Base-by-base conservation (phyloP, 805 yeast species). In the Candida vartiovaarae region DNA sequence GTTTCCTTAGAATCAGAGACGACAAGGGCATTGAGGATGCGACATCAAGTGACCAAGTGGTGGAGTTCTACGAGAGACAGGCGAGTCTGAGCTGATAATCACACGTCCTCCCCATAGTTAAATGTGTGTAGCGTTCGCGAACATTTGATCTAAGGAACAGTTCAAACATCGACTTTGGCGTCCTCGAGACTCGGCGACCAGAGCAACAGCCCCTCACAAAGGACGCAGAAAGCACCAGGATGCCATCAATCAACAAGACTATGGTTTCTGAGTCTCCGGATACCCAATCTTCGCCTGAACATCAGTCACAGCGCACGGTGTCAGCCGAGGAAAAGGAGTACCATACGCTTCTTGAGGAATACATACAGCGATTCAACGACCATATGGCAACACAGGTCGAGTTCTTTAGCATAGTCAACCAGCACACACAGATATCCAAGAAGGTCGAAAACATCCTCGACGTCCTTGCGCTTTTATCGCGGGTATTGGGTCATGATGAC, bases 21-120 rank as follows among this genome's bases (percentile, higher is more conserved):
- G 98, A 90, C 57, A 90, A 90, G 60, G 75, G 75, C 0, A 75
- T 83, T 1, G 93, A 86, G 53, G 95, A 90, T 59, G 91, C 95
- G 3, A 90, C 97, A 0, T 75, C 82, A 1, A 79, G 93, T 31
- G 84, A 84, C 24, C 95, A 89, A 63, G 79, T 90, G 15, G 76
- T 85, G 5, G 95, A 89, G 54, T 78, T 90, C 58, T 90, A 88
- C 60, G 81, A 80, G 53, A 71, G 79, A 41, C 97, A 89, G 62
- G 78, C 55, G n/a, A 35, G 37, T 25, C 28, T 35, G 4, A 27
- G 32, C 24, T 27, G 25, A n/a, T 10, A 15, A 15, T 15, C 20
- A 15, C 20, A 15, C 20, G 20, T 15, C 15, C 20, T n/a, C 11
- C 34, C 34, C 5, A 8, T 32, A 32, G 20, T 20, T n/a, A 32